Evolutionary conservation across 2,329 filamentous ascomycete species (phyloP), one percentile per base, ranked within the genome.

Genomic region (Tolypocladium guangdongense): DNA sequence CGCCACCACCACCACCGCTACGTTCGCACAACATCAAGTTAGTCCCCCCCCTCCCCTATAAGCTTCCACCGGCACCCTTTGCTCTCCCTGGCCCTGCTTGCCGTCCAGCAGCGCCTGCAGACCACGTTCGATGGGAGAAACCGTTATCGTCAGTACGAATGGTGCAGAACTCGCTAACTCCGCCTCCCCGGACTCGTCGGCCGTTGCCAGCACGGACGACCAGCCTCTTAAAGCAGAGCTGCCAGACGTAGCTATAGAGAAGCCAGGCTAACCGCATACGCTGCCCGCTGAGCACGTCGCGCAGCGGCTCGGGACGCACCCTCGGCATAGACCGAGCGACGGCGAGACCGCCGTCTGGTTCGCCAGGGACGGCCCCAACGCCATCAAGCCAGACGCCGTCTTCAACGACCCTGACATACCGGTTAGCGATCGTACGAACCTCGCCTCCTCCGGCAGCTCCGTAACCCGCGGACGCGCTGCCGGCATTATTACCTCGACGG

Each of bases 361-460:
- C 64, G 70, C 71, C 68, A 75, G 77, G 65, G 74, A 87, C 78
- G 86, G 86, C 60, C 77, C 80, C 61, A 90, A 90, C 73, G 78
- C 78, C 66, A 80, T 89, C 74, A 81, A 85, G 60, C 71, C 81
- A n/a, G 75, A 81, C 37, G 73, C 69, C 46, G 68, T 82, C 48
- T 75, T 84, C 51, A 70, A 74, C 43, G 73, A 78, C 54, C 62
- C 67, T 39, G 73, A 79, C 37, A 76, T 84, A 55, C 78, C 83
- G 22, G 78, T 86, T 54, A 86, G 84, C 52, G 86, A 89, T 64
- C 80, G 85, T 22, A 74, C 79, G 60, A 89, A 89, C 65, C 79
- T 88, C 66, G 81, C 80, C 41, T 89, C 86, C 66, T 86, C 83
- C 53, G 84, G 83, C 54, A 87, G 83, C 57, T 85, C 82, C n/a